Evolutionary conservation across 2,329 filamentous ascomycete species (phyloP), one percentile per base, ranked within the genome.

Genomic region (Pseudocercospora ulei): DNA sequence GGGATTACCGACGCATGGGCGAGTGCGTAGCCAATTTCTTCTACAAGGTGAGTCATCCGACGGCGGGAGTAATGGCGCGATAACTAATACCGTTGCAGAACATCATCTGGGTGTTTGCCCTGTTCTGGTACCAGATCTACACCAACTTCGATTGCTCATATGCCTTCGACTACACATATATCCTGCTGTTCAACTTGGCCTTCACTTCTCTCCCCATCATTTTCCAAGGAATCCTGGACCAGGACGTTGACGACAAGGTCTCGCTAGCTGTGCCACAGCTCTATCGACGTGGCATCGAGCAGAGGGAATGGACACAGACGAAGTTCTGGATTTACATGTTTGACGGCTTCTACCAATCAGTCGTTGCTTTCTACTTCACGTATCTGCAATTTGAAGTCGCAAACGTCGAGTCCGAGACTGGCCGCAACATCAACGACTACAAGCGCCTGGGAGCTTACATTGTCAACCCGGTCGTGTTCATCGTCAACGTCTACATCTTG

Each of bases 301-400:
- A 88, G 44, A 75, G 85, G 61, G 90, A 98, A 67, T 98, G 90
- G 90, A 94, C 87, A 3, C 83, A 93, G 61, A 68, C 67, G 36
- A 98, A 98, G 65, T 98, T 98, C 61, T 98, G 90, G 90, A 63
- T 83, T 19, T 96, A 98, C 66, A 96, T 98, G 90, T 38, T 78
- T 49, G 90, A 98, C 61, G 90, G 88, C 47, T 62, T 93, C 27
- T 98, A 96, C 64, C 90, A 98, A 65, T 96, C 88, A 2, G 72
- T 90, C 41, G 82, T 96, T 54, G 80, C 80, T 53, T 98, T 90
- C 68, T 98, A 82, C 68, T 82, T 95, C 65, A 83, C 86, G 1
- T 95, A 90, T 60, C 69, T 92, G 29, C 68, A 90, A 14, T 86
- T 90, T 56, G 61, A 65, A 12, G 71, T 74, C 5, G 82, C 76